A percentile compares a stretch with the other conserved stretches of the same genome.
phyloP scores from a whole-genome alignment of 2,329 filamentous ascomycete species.

The Podosphaera xanthii region DNA sequence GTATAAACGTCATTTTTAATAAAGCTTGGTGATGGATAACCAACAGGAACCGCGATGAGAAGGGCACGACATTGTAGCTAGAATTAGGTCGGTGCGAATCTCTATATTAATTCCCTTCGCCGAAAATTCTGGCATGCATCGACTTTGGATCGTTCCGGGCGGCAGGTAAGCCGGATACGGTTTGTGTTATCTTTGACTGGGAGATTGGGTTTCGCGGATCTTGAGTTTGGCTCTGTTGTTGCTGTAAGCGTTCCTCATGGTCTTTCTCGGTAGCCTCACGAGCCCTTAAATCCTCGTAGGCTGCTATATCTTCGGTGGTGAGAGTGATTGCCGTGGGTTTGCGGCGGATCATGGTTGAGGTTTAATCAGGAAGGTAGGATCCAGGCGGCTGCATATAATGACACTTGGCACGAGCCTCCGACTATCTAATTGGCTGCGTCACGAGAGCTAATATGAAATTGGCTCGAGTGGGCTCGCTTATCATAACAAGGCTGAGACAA shows the following conservation, averaged over 20 bases:
- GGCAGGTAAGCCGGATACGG: background rate
- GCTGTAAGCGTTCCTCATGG: background rate
- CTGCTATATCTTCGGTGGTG: slow-evolving; percentile 45
- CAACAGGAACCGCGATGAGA: background rate
- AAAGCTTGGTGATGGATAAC: too few relatives aligned
- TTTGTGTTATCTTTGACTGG: background rate
- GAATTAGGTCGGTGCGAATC: background rate
- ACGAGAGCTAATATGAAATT: too few relatives aligned
- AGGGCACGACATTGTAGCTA: background rate
- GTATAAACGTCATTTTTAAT: background rate
- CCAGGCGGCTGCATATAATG: background rate
- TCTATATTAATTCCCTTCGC: background rate
- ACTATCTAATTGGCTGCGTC: too few relatives aligned
- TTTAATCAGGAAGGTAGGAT: background rate
- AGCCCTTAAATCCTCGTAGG: slow-evolving; percentile 41
- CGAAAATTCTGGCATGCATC: background rate
- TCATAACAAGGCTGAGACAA: background rate
- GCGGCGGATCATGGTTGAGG: slow-evolving; percentile 37
- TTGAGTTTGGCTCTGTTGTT: slow-evolving; percentile 7
- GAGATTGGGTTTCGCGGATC: slow-evolving; percentile 1
- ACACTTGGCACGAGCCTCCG: background rate
- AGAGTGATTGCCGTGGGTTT: slow-evolving; percentile 44
- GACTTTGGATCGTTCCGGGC: background rate
- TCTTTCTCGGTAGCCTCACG: slow-evolving; percentile 12
- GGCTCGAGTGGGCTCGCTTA: background rate